Base-by-base conservation (phyloP, 176 grass and related monocot species). In the Pharus latifolius region DNA sequence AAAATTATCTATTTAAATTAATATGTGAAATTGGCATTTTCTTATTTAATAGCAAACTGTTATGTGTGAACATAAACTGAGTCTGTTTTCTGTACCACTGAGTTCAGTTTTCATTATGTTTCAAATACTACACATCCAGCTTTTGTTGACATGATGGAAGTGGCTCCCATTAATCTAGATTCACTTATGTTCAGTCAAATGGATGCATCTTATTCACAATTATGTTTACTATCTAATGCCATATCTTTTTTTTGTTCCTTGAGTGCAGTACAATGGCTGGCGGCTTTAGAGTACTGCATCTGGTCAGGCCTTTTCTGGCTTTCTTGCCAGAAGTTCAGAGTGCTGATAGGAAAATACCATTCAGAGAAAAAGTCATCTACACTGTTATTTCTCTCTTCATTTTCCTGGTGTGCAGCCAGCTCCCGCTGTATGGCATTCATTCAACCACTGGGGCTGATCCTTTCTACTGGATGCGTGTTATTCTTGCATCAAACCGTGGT, bases 391-490 rank as follows among this genome's bases (percentile, higher is more conserved):
- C 89, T n/a, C 86, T 98, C 43, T 98, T 98, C 67, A 98, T 98
- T 68, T 98, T 90, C 65, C 78, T 98, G 44, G 94, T 98, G 17
- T 98, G 94, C 89, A 92, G 89, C 42, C 94, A 98, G 67, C 86
- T 98, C 26, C 94, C 94, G 3, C 86, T 98, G 29, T 98, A 98
- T 83, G 94, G 87, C 67, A 98, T 98, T 29, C 94, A 98, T 78
- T 93, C 89, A 3, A 98, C 94, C 5, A 98, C 89, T 56, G 94
- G 94, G 53, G 89, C 94, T 18, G 94, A 93, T 82, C 94, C 94
- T 60, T 90, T 98, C 59, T 98, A 93, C 62, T 98, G 89, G 94
- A 76, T 98, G 89, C 84, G 94, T 19, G 94, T 92, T 67, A 98
- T 98, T 77, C 94, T 98, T 53, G 94, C 94, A 41, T 98, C 89